Evolutionary conservation across 108 stramenopile genomes (phyloP), one percentile per base, ranked within the genome.

Genomic region (Nitzschia putrida): DNA sequence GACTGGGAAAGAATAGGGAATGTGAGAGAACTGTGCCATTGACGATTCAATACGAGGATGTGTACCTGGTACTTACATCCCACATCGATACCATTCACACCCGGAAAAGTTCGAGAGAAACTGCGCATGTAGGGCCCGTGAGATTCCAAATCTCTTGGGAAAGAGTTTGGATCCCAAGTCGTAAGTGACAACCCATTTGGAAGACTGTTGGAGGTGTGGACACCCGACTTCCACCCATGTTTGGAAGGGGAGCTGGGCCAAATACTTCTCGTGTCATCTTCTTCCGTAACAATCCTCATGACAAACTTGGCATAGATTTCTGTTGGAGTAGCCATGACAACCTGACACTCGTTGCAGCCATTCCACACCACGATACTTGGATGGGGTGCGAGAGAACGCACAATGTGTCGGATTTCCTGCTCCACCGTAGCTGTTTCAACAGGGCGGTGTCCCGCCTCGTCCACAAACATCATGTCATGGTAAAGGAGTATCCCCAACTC

Each of bases 391-490:
- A 88, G 68, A 3, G 60, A 43, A 40, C 80, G 73, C 14, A 88
- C 77, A 7, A 61, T 61, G 59, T 83, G 72, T 9, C 73, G 54
- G 22, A 88, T 73, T 57, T 88, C 87, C 29, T 61, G 13, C 20
- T 75, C 71, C 12, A 81, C 66, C 9, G 26, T 67, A 13, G 18
- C 11, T 0, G 67, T 75, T 57, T 71, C 20, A 0, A 26, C 22
- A 47, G 83, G 71, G 7, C 69, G 29, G 61, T 88, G 83, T 8
- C 69, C 53, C 9, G 24, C 71, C 26, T 77, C 72, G 25, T 83
- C 76, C 2, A 74, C 87, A 59, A 78, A 85, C 84, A 85, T 83
- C 69, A 85, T 75, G 42, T 90, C 89, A 59, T 89, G 88, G 50
- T 81, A 85, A 3, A 92, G 44, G 23, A 92, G 40, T 60, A 92